These are phyloP conservation scores for Hortiboletus flavorubellus DNA, from an alignment of 768 basidiomycete species.

Conservation along the genomic window DNA sequence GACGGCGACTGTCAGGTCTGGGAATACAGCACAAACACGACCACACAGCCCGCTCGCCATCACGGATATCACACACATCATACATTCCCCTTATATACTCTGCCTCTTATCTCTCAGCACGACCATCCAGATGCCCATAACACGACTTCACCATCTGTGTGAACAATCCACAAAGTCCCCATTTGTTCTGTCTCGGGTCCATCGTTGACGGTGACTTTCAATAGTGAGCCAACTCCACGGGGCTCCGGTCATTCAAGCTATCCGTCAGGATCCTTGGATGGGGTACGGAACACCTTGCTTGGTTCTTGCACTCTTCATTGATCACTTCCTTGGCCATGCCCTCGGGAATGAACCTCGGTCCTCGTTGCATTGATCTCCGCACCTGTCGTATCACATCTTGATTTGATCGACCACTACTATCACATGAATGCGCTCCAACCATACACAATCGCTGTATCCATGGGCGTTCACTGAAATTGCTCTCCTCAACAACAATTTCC, in stretches of 20 bases:
- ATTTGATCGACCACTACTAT: slow-evolving; percentile 5
- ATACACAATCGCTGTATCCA: neutral
- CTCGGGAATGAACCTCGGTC: slow-evolving; percentile 16
- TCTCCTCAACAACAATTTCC: slow-evolving; percentile 11
- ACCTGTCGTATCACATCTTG: slow-evolving; percentile 9
- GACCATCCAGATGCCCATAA: too few relatives aligned
- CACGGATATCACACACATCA: too few relatives aligned
- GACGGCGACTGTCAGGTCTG: neutral
- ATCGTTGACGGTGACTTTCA: neutral
- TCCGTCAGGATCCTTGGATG: neutral
- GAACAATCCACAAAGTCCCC: too few relatives aligned
- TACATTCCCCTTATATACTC: too few relatives aligned
- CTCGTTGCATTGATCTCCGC: slow-evolving; percentile 12
- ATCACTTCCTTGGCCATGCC: neutral
- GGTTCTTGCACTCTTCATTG: neutral
- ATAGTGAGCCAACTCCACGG: neutral
- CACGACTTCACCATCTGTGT: too few relatives aligned
- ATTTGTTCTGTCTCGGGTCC: too few relatives aligned
- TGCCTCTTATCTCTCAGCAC: too few relatives aligned
- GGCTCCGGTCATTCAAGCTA: neutral
- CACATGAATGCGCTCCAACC: slow-evolving; percentile 17
- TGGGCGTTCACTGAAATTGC: neutral
- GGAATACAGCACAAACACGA: slow-evolving; percentile 4
- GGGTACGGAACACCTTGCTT: neutral
- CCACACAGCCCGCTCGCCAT: neutral